Evolutionary conservation across 192 early-diverging fungal genomes (phyloP).

Genomic region (Coemansia guatemalensis): DNA sequence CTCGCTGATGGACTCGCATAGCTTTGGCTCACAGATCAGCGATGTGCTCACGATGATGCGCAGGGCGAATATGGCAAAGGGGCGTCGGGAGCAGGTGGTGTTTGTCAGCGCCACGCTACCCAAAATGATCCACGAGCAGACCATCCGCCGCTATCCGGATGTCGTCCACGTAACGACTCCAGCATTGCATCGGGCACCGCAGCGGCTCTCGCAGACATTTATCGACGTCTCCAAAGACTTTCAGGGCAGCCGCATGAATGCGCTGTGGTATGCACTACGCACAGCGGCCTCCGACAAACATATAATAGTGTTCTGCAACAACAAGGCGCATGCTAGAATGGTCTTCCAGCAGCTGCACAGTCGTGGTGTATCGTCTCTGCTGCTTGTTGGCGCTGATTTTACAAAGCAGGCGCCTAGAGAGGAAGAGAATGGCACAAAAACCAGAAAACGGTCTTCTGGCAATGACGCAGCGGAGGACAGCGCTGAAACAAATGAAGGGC

Average conservation of each 20-base stretch:
- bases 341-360: constrained; percentile 58
- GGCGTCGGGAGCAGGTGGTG: constrained; percentile 54
- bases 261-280: constrained; percentile 70
- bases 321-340: constrained; percentile 58
- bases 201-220: constrained; percentile 77
- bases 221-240: constrained; percentile 66
- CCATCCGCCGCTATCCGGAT: constrained; percentile 58
- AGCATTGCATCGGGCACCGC: constrained; percentile 72
- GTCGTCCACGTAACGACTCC: constrained; percentile 76
- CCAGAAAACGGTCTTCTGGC: background rate
- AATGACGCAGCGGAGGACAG: background rate
- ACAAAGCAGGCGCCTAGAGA: constrained; percentile 1
- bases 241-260: constrained; percentile 67
- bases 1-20: constrained; percentile 79
- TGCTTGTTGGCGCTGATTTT: constrained; percentile 48
- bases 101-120: constrained; percentile 74
- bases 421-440: background rate
- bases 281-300: constrained; percentile 64
- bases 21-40: constrained; percentile 68
- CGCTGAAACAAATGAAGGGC: background rate
- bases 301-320: constrained; percentile 89
- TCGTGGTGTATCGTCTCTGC: constrained; percentile 55
- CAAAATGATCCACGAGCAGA: constrained; percentile 60
- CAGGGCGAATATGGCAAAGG: constrained; percentile 38
- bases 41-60: constrained; percentile 57